A percentile compares a stretch with the other conserved stretches of the same genome.
Evolutionary conservation across 495 filamentous ascomycete genomes (phyloP).

Genomic region (Oleoguttula mirabilis): DNA sequence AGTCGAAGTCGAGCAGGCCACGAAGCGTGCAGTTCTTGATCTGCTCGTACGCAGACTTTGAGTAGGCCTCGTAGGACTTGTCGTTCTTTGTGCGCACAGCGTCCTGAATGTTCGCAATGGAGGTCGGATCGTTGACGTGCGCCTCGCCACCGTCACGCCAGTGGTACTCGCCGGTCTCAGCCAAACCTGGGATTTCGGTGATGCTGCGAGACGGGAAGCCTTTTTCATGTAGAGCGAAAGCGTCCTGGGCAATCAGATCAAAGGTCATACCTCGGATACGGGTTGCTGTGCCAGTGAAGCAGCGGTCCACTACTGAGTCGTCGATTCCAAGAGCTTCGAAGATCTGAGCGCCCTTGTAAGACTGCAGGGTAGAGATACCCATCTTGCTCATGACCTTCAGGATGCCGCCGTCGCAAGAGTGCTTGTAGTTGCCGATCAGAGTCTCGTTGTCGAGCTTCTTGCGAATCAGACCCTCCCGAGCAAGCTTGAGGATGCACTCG

Average conservation of each 20-base stretch:
- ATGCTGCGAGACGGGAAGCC: constrained; percentile 81
- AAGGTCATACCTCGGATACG: constrained; percentile 95
- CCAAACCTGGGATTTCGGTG: constrained; percentile 66
- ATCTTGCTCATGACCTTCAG: constrained; percentile 99
- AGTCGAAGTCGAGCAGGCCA: constrained; percentile 95
- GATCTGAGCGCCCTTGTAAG: constrained; percentile 98
- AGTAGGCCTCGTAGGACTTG: constrained; percentile 98
- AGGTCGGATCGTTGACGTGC: constrained; percentile 93
- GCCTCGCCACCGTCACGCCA: constrained; percentile 98
- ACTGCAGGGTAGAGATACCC: constrained; percentile 96
- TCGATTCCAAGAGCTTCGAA: constrained; percentile 98
- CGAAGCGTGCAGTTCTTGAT: constrained; percentile 97
- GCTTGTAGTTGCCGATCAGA: constrained; percentile 93
- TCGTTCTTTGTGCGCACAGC: constrained; percentile 97
- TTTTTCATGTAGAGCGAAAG: constrained; percentile 92
- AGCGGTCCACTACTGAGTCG: constrained; percentile 87
- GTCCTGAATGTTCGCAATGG: constrained; percentile 97
- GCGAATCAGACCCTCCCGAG: constrained; percentile 86
- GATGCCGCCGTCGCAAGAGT: constrained; percentile 94
- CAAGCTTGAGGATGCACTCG: constrained; percentile 98
- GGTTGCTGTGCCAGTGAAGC: constrained; percentile 91
- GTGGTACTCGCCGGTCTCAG: constrained; percentile 96
- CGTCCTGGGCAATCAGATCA: constrained; percentile 89
- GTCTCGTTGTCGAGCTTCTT: constrained; percentile 75
- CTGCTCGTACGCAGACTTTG: constrained; percentile 84